Conservation (phyloP, 306 rosid species). For the Erythrophleum fordii region DNA sequence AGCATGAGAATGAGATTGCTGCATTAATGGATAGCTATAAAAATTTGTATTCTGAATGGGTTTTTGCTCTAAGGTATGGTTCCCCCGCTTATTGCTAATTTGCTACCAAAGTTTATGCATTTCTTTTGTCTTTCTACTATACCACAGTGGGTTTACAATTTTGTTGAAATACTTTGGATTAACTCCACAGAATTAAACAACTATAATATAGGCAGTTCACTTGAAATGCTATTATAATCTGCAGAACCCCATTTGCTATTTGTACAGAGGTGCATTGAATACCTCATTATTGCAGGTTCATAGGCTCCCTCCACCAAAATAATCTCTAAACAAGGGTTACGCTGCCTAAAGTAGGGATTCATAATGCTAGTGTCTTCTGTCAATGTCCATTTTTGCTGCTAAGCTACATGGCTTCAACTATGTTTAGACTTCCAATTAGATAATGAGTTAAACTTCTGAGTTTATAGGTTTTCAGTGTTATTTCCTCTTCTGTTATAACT, state of each 20-base stretch:
- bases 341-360: neutral
- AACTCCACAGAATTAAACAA: neutral
- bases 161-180: constrained; percentile 6
- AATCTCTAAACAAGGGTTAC: neutral
- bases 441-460: neutral
- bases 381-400: neutral
- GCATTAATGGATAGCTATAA: constrained; percentile 58
- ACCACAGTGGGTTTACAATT: neutral
- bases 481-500: neutral
- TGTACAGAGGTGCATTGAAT: neutral
- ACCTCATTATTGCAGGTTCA: neutral
- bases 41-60: constrained; percentile 65
- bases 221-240: neutral
- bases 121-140: neutral
- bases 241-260: neutral
- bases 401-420: neutral
- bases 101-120: neutral
- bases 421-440: neutral
- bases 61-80: constrained; percentile 63
- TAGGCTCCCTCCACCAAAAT: neutral
- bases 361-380: constrained; percentile 9
- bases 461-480: neutral
- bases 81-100: neutral
- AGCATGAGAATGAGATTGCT: constrained; percentile 68
- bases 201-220: neutral